These are phyloP conservation scores for Salvia rosmarinus DNA, from an alignment of 257 asterid species.

Conservation along the genomic window DNA sequence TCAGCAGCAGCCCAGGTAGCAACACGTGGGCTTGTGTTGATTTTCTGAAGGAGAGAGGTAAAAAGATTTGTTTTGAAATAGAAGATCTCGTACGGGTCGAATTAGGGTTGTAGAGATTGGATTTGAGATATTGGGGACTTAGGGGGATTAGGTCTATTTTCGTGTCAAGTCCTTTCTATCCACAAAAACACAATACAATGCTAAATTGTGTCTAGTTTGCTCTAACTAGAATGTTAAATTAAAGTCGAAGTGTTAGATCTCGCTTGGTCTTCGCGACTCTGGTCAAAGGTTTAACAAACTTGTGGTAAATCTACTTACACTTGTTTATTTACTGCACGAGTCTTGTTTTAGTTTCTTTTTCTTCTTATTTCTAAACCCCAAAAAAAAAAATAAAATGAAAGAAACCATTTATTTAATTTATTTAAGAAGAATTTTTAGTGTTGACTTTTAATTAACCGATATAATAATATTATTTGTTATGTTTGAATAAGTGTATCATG, in stretches of 20 bases:
- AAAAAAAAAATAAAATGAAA: too few species aligned
- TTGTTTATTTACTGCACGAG: slow-evolving; percentile 21
- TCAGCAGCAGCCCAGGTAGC: too few species aligned
- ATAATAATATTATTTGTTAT: background rate
- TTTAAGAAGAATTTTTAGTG: background rate
- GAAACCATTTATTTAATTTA: too few species aligned
- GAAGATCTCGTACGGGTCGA: background rate
- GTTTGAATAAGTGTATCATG: background rate
- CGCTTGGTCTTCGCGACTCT: slow-evolving; percentile 26
- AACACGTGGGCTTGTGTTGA: background rate
- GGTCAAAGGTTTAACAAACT: slow-evolving; percentile 23
- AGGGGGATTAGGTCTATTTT: background rate
- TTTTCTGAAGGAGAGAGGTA: too few species aligned
- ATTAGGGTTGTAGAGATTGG: slow-evolving; percentile 30
- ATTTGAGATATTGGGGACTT: slow-evolving; percentile 43
- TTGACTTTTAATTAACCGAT: too few species aligned
- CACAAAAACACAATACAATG: background rate
- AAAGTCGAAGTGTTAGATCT: slow-evolving; percentile 32
- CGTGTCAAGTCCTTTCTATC: slow-evolving; percentile 27
- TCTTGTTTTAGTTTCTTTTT: background rate
- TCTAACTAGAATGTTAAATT: background rate
- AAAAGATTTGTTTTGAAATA: background rate
- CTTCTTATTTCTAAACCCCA: background rate
- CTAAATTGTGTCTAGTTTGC: slow-evolving; percentile 28
- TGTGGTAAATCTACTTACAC: slow-evolving; percentile 36